These are phyloP conservation scores for Trichocladium antarcticum DNA, from an alignment of 495 filamentous ascomycete species.

Conservation along the genomic window DNA sequence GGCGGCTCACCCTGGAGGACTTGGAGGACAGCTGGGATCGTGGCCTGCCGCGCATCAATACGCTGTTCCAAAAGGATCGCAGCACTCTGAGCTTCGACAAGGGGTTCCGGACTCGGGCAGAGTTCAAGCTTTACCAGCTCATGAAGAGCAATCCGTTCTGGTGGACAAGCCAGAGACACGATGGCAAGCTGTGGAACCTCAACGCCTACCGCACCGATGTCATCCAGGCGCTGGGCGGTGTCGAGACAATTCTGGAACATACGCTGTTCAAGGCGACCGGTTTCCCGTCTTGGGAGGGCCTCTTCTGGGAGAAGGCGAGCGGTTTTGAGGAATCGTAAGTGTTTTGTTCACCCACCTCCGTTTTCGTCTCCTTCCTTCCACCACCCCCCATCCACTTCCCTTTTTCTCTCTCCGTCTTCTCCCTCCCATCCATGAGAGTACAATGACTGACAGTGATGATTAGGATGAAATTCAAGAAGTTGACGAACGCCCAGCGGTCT, in stretches of 20 bases:
- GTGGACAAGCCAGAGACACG: conserved; percentile 98
- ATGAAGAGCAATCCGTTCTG: conserved; percentile 99
- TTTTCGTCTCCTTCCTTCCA: neutral
- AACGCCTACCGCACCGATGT: conserved; percentile 98
- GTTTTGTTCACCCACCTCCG: conserved; percentile 11
- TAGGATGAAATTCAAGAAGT: conserved; percentile 95
- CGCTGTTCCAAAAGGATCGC: conserved; percentile 96
- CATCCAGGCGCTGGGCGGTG: conserved; percentile 95
- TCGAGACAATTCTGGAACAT: conserved; percentile 98
- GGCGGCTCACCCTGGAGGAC: conserved; percentile 89
- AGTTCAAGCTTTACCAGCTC: conserved; percentile 97
- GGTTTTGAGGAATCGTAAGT: conserved; percentile 10
- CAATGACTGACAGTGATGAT: too few relatives aligned
- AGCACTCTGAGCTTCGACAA: conserved; percentile 98
- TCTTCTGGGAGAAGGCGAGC: conserved; percentile 91
- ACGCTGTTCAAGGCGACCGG: conserved; percentile 98
- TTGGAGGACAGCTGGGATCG: conserved; percentile 99
- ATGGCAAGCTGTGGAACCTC: conserved; percentile 97
- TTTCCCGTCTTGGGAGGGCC: conserved; percentile 96
- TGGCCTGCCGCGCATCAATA: conserved; percentile 96
- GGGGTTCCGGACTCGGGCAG: conserved; percentile 87
- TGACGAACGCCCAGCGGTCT: conserved; percentile 95
- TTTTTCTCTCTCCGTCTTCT: too few relatives aligned
- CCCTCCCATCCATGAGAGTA: neutral
- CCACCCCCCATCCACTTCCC: too few relatives aligned